These are phyloP conservation scores for Boletus edulis DNA, from an alignment of 768 basidiomycete species.

Conservation along the genomic window DNA sequence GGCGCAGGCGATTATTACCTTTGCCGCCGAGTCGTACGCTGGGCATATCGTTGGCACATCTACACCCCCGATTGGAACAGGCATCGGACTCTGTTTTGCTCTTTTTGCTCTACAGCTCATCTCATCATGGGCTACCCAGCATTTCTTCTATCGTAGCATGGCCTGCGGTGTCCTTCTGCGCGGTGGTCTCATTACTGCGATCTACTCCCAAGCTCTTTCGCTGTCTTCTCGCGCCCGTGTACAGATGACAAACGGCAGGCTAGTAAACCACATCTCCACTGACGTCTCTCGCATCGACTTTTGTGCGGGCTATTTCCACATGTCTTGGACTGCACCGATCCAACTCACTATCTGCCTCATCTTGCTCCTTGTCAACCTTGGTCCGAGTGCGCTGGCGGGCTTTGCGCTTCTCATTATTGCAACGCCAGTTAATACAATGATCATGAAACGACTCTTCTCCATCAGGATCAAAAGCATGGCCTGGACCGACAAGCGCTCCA, in stretches of 20 bases:
- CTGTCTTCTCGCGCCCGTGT: constrained; percentile 79
- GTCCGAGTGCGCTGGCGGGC: constrained; percentile 54
- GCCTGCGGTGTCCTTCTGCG: constrained; percentile 79
- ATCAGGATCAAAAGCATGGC: constrained; percentile 73
- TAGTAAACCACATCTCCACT: constrained; percentile 92
- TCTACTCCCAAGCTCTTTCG: constrained; percentile 75
- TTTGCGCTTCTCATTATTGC: constrained; percentile 64
- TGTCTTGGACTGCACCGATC: constrained; percentile 75
- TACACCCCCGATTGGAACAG: constrained; percentile 47
- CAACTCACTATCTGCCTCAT: constrained; percentile 76
- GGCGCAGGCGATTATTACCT: constrained; percentile 63
- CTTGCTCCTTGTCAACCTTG: constrained; percentile 71
- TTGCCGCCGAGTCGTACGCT: constrained; percentile 59
- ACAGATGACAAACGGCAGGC: constrained; percentile 80
- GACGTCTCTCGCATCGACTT: constrained; percentile 93
- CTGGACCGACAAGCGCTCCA: constrained; percentile 90
- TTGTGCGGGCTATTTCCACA: constrained; percentile 75
- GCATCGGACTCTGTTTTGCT: constrained; percentile 73
- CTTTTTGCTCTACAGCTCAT: constrained; percentile 69
- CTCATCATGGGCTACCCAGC: constrained; percentile 66
- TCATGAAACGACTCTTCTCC: constrained; percentile 63
- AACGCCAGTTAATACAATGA: constrained; percentile 67
- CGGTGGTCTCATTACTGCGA: constrained; percentile 82
- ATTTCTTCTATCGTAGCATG: constrained; percentile 78
- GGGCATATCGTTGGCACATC: constrained; percentile 39